A percentile compares a stretch with the other conserved stretches of the same genome.
These are phyloP conservation scores for Monilinia fructicola DNA, from an alignment of 2,329 filamentous ascomycete species.

Conservation along the genomic window DNA sequence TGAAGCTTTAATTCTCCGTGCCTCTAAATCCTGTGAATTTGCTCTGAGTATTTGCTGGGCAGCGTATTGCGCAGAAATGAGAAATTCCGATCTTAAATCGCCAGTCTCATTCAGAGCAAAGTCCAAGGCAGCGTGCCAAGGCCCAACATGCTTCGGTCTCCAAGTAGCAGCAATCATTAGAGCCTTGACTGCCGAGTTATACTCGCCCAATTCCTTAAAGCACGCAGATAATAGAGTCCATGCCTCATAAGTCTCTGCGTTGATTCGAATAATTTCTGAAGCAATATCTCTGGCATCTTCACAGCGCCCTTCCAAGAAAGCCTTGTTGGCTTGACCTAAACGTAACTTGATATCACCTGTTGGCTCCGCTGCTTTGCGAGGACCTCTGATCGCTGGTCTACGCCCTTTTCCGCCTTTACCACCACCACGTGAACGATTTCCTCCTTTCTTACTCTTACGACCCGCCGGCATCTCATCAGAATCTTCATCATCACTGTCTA, in stretches of 20 bases:
- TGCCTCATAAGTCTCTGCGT: constrained; percentile 64
- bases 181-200: constrained; percentile 57
- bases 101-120: constrained; percentile 55
- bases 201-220: constrained; percentile 59
- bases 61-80: constrained; percentile 57
- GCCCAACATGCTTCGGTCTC: constrained; percentile 57
- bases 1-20: constrained; percentile 59
- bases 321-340: constrained; percentile 65
- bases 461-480: background rate
- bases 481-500: constrained; percentile 25
- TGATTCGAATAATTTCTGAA: constrained; percentile 65
- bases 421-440: constrained; percentile 17
- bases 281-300: constrained; percentile 58
- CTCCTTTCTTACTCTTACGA: constrained; percentile 1
- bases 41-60: constrained; percentile 60
- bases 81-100: constrained; percentile 47
- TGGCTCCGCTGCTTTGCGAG: constrained; percentile 62
- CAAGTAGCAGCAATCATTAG: constrained; percentile 63
- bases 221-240: constrained; percentile 63
- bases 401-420: constrained; percentile 8
- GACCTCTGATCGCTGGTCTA: constrained; percentile 39
- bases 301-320: constrained; percentile 63
- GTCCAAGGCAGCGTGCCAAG: constrained; percentile 59
- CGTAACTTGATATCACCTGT: constrained; percentile 69
- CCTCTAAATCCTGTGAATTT: constrained; percentile 53